These are phyloP conservation scores for Aureobasidium musti DNA, from an alignment of 2,329 filamentous ascomycete genomes.

Conservation along the genomic window DNA sequence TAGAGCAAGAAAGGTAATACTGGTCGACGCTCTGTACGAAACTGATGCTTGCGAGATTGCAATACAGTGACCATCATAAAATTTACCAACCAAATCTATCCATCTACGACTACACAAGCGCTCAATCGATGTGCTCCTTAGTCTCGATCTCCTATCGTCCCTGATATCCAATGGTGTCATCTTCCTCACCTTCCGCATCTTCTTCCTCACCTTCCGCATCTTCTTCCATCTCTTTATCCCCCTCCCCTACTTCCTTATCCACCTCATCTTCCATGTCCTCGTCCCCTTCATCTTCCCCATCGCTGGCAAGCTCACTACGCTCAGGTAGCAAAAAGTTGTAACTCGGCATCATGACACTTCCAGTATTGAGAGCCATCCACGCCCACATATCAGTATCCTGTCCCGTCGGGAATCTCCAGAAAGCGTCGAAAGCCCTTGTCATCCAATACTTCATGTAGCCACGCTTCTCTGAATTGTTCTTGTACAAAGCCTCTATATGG, in stretches of 20 bases:
- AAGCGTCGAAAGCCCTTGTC: neutral
- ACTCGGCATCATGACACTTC: neutral
- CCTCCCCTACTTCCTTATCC: neutral
- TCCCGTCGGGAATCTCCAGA: neutral
- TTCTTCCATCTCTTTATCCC: neutral
- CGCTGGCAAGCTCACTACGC: neutral
- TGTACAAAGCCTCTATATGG: neutral
- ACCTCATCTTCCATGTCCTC: neutral
- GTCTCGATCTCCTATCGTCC: no score
- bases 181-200: neutral
- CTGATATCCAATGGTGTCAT: no score
- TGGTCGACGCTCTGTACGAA: no score
- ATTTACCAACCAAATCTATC: no score
- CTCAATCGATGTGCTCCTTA: no score
- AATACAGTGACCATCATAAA: no score
- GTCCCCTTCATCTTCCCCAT: no score
- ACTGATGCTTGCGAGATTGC: no score
- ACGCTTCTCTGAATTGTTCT: neutral
- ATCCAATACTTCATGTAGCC: slow-evolving; percentile 8
- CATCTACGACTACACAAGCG: no score
- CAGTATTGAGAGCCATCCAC: no score
- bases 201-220: neutral
- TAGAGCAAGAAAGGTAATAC: no score
- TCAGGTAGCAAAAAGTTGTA: neutral
- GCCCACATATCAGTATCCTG: neutral